Percentiles rank a stretch among this genome's conserved stretches.
Conservation (phyloP, 495 filamentous ascomycete genomes). For the Thozetella sp. region DNA sequence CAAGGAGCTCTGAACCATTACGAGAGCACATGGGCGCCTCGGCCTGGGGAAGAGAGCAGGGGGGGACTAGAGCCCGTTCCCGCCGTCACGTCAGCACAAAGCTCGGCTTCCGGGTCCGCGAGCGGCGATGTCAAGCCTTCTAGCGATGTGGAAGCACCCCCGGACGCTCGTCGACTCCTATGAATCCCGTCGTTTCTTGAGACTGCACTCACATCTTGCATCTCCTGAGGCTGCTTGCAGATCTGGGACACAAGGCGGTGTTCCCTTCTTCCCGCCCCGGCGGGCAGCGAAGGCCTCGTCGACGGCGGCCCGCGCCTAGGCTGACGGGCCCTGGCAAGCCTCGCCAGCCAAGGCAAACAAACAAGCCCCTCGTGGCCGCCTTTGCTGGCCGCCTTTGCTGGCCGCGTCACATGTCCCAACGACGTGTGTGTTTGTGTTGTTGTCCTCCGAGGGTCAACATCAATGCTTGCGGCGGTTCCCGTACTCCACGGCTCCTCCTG, state of each 20-base stretch:
- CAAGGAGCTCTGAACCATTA: background rate
- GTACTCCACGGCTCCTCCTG: background rate
- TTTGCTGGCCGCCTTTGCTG: slow-evolving; percentile 8
- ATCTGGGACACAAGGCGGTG: background rate
- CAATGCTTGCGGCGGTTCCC: background rate
- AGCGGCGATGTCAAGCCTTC: too few species aligned
- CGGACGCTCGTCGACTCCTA: too few species aligned
- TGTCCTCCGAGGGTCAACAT: too few species aligned
- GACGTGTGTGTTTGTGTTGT: slow-evolving; percentile 2
- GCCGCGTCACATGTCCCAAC: slow-evolving; percentile 8
- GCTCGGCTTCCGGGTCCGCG: too few species aligned
- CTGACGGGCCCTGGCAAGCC: background rate
- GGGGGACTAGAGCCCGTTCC: background rate
- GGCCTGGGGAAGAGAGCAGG: background rate
- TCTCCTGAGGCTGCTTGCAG: background rate
- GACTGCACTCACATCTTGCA: too few species aligned
- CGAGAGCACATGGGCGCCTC: background rate
- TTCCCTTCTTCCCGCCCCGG: background rate
- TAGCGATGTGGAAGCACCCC: too few species aligned
- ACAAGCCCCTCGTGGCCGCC: background rate
- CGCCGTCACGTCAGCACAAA: background rate
- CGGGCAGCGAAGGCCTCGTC: background rate
- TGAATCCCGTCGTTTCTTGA: too few species aligned
- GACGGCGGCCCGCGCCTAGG: background rate
- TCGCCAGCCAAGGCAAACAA: background rate